phyloP scores from a whole-genome alignment of 192 early-diverging fungal genomes.

The Backusella liffmaniae region DNA sequence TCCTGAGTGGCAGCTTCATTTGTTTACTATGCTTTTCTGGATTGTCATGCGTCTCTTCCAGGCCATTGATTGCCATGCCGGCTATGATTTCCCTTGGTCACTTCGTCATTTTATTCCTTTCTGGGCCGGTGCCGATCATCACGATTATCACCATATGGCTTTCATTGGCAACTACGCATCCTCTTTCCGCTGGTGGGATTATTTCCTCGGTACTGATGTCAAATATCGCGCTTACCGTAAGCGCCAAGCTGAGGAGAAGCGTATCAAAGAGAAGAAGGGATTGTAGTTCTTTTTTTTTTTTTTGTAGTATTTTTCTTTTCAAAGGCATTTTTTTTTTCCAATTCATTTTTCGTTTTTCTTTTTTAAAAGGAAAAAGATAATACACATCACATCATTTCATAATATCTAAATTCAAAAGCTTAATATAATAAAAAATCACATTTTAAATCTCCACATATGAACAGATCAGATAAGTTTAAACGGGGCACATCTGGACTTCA shows the following conservation, averaged over 20 bases:
- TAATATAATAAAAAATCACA: background rate
- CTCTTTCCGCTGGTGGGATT: constrained; percentile 91
- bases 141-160: constrained; percentile 90
- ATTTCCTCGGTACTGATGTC: constrained; percentile 79
- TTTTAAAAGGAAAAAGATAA: background rate
- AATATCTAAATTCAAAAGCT: background rate
- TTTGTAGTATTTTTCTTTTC: background rate
- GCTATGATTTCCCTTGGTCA: constrained; percentile 96
- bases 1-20: constrained; percentile 68
- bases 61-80: constrained; percentile 88
- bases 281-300: constrained; percentile 40
- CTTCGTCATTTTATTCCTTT: constrained; percentile 82
- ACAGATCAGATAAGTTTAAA: background rate
- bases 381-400: background rate
- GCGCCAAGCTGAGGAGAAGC: constrained; percentile 30
- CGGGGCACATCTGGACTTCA: background rate
- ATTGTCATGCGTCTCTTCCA: constrained; percentile 77
- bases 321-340: background rate
- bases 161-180: constrained; percentile 81
- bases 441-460: background rate
- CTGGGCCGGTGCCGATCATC: constrained; percentile 92
- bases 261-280: constrained; percentile 52
- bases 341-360: background rate
- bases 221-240: constrained; percentile 67
- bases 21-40: constrained; percentile 86